Conservation (phyloP, 2,329 filamentous ascomycete species). For the Hymenoscyphus infarciens region DNA sequence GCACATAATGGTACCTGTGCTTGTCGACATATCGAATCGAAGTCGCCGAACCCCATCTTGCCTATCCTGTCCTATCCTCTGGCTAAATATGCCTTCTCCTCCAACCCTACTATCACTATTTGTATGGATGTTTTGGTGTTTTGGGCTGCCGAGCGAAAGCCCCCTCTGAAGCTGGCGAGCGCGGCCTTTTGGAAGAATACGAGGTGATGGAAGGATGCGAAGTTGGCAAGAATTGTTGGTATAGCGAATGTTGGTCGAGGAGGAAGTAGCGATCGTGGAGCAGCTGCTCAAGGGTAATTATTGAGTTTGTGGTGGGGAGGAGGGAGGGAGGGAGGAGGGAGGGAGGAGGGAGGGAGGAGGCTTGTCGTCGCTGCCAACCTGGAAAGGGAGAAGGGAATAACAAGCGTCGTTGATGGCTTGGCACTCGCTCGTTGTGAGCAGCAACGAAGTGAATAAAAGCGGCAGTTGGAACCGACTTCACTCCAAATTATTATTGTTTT, state of each 20-base stretch:
- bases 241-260: slow-evolving; percentile 21
- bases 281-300: slow-evolving; percentile 12
- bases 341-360: slow-evolving; percentile 2
- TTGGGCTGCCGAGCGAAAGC: slow-evolving; percentile 11
- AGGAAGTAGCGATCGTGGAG: slow-evolving; percentile 24
- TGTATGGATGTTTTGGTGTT: slow-evolving; percentile 15
- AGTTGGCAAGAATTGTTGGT: neutral
- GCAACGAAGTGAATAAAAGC: slow-evolving; percentile 11
- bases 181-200: neutral
- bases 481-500: no score
- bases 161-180: neutral
- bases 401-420: slow-evolving; percentile 21
- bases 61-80: slow-evolving; percentile 10
- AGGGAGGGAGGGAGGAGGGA: slow-evolving; percentile 14
- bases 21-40: slow-evolving; percentile 79
- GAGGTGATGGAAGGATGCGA: neutral
- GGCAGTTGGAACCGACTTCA: no score
- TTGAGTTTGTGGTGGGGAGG: slow-evolving; percentile 10
- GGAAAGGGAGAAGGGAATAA: slow-evolving; percentile 20
- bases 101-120: slow-evolving; percentile 17
- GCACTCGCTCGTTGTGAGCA: slow-evolving; percentile 10
- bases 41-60: slow-evolving; percentile 83
- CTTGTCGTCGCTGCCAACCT: slow-evolving; percentile 14
- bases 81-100: neutral
- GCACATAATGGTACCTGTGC: slow-evolving; percentile 84